These are phyloP conservation scores for Sphagnum fallax DNA, from an alignment of 228 moss, liverwort and hornwort genomes.

Conservation along the genomic window DNA sequence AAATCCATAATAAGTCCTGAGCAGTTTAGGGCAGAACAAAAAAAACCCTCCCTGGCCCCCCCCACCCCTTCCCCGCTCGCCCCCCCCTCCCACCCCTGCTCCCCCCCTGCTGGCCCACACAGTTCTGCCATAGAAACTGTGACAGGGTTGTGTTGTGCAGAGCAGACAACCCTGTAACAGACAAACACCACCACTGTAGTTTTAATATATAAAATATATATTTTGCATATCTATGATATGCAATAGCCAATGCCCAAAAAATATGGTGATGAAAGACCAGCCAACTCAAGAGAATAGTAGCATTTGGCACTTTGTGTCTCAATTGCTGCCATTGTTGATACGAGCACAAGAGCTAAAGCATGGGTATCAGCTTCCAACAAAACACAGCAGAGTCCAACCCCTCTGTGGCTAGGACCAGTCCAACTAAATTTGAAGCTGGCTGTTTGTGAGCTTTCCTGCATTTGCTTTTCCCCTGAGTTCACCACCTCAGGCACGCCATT, in stretches of 20 bases:
- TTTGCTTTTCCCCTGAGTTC: background rate
- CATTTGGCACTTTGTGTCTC: slow-evolving; percentile 36
- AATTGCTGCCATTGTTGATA: slow-evolving; percentile 49
- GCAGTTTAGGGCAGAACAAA: no score
- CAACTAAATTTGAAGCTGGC: slow-evolving; percentile 8
- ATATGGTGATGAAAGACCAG: slow-evolving; percentile 46
- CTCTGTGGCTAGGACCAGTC: slow-evolving; percentile 57
- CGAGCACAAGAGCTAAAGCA: slow-evolving; percentile 54
- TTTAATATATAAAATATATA: slow-evolving; percentile 4
- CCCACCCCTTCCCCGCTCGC: no score
- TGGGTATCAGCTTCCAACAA: slow-evolving; percentile 64
- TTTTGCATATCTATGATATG: slow-evolving; percentile 49
- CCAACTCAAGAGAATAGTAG: slow-evolving; percentile 47
- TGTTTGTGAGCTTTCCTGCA: slow-evolving; percentile 7
- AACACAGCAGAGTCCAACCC: slow-evolving; percentile 73
- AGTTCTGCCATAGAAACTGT: no score
- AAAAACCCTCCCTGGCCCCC: no score
- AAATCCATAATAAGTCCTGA: no score
- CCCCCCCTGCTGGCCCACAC: no score
- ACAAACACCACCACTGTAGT: no score
- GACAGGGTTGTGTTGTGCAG: no score
- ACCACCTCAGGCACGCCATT: slow-evolving; percentile 2
- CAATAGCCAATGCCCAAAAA: slow-evolving; percentile 62
- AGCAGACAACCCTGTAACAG: no score
- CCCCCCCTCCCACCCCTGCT: no score